Conservation (phyloP, 1,284 basidiomycete genomes). For the Trichosporon inkin region DNA sequence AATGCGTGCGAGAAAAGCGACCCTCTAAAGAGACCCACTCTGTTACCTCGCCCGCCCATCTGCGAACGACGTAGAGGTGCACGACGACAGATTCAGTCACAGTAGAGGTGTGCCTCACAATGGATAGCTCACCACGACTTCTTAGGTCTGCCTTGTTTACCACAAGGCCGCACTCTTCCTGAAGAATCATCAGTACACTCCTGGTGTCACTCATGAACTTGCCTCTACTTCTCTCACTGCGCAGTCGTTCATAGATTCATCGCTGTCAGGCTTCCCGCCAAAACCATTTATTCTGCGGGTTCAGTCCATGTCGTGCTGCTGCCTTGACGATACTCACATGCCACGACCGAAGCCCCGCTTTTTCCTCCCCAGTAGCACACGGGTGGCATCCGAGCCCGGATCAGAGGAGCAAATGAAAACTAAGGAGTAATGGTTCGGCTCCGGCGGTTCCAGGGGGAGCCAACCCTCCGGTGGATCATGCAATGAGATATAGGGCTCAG, state of each 20-base stretch:
- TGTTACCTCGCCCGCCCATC: slow-evolving; percentile 22
- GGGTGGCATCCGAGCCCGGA: not conserved
- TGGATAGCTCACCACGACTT: slow-evolving; percentile 20
- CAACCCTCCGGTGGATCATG: not conserved
- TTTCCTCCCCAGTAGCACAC: slow-evolving; percentile 65
- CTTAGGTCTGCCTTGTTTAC: slow-evolving; percentile 47
- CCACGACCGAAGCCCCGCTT: slow-evolving; percentile 65
- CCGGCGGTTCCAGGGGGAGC: not conserved
- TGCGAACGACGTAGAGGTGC: not conserved
- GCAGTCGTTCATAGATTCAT: slow-evolving; percentile 60
- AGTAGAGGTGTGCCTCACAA: not conserved
- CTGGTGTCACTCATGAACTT: not conserved
- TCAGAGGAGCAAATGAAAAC: not conserved
- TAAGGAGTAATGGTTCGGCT: not conserved
- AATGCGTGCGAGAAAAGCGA: no score
- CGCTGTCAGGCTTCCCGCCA: slow-evolving; percentile 66
- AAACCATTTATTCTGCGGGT: slow-evolving; percentile 63
- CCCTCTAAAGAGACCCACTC: slow-evolving; percentile 20
- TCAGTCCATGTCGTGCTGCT: not conserved
- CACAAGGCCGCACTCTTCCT: slow-evolving; percentile 74
- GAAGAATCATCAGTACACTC: not conserved
- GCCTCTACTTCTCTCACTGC: slow-evolving; percentile 60
- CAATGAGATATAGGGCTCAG: not conserved
- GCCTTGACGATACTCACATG: slow-evolving; percentile 52
- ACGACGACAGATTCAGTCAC: not conserved